A percentile compares a stretch with the other conserved stretches of the same genome.
phyloP scores from a whole-genome alignment of 2,329 filamentous ascomycete species.

The Gyromitra esculenta region DNA sequence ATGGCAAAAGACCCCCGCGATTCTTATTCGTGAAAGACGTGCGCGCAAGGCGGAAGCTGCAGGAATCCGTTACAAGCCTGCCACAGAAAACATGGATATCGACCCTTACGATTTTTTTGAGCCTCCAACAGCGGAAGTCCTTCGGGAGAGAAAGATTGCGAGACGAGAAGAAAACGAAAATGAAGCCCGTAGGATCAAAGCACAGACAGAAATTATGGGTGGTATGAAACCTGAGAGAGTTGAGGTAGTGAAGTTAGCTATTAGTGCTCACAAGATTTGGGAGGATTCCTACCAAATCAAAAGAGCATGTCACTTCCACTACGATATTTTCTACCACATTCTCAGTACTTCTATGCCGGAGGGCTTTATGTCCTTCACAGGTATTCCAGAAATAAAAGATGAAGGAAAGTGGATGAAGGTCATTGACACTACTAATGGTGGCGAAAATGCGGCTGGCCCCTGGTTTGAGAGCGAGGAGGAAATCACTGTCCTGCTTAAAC shows the following conservation, averaged over 20 bases:
- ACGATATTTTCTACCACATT: conserved; percentile 42
- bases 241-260: conserved; percentile 45
- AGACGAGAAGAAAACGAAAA: conserved; percentile 24
- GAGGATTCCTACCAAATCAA: conserved; percentile 49
- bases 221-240: conserved; percentile 41
- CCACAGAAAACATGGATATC: background rate
- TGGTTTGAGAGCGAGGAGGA: background rate
- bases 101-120: conserved; percentile 45
- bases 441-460: background rate
- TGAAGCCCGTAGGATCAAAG: conserved; percentile 30
- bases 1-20: conserved; percentile 29
- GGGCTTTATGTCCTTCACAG: background rate
- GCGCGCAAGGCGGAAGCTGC: conserved; percentile 1
- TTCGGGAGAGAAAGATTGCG: conserved; percentile 34
- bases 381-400: background rate
- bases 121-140: conserved; percentile 37
- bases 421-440: conserved; percentile 26
- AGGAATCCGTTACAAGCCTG: background rate
- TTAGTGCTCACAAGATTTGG: conserved; percentile 52
- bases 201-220: conserved; percentile 26
- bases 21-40: conserved; percentile 16
- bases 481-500: conserved; percentile 13
- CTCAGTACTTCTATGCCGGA: background rate
- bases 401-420: conserved; percentile 21
- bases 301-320: conserved; percentile 53